Conservation (phyloP, 2,329 filamentous ascomycete species). For the Diaporthe nobilis region DNA sequence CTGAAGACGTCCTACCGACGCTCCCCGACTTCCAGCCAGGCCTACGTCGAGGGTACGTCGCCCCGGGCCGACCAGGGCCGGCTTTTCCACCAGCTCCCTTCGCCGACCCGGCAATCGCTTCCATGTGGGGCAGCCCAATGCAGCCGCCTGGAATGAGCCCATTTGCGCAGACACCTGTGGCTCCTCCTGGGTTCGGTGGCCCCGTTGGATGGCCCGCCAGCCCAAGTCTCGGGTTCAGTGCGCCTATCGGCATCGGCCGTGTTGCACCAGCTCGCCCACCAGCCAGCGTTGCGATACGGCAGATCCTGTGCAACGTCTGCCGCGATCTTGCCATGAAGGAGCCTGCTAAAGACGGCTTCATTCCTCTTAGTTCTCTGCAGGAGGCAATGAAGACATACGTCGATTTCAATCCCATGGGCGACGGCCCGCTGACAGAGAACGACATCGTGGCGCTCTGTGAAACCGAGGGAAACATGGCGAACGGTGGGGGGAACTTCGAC, state of each 20-base stretch:
- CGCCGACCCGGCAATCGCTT: conserved; percentile 41
- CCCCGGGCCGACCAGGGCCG: conserved; percentile 60
- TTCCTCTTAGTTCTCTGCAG: conserved; percentile 66
- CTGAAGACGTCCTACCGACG: conserved; percentile 63
- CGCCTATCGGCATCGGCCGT: conserved; percentile 55
- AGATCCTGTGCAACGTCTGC: conserved; percentile 84
- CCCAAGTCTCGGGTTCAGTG: conserved; percentile 49
- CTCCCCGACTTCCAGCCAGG: conserved; percentile 38
- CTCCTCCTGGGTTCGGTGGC: conserved; percentile 61
- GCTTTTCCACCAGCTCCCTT: conserved; percentile 57
- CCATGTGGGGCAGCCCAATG: conserved; percentile 45
- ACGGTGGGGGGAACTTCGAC: conserved; percentile 92
- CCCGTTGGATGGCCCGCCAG: conserved; percentile 53
- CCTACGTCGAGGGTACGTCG: conserved; percentile 62
- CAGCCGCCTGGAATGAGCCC: conserved; percentile 44
- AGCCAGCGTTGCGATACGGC: conserved; percentile 77
- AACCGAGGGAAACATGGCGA: conserved; percentile 87
- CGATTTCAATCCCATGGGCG: conserved; percentile 62
- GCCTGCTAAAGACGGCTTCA: conserved; percentile 71
- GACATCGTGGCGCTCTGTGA: conserved; percentile 91
- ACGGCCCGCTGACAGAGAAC: conserved; percentile 62
- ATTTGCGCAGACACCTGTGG: conserved; percentile 52
- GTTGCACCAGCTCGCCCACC: conserved; percentile 62
- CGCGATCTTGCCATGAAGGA: conserved; percentile 65
- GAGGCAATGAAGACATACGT: conserved; percentile 76